phyloP scores from a whole-genome alignment of 148 eudicot genomes.

The Persicaria tinctoria region DNA sequence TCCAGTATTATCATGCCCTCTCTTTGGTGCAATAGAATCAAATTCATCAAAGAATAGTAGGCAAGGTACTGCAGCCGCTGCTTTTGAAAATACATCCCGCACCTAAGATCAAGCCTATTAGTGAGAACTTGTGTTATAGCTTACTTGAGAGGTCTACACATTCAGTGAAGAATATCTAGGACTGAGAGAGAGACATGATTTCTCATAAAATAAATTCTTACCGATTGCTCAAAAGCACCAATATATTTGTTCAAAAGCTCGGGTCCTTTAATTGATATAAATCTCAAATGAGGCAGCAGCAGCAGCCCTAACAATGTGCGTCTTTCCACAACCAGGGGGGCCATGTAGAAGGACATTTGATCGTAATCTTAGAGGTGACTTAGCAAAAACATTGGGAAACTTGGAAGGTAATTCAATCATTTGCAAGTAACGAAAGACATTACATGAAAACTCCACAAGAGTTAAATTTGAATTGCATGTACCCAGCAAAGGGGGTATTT shows the following conservation, averaged over 20 bases:
- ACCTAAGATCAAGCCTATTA: slow-evolving; percentile 43
- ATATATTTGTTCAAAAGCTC: slow-evolving; percentile 94
- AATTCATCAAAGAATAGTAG: slow-evolving; percentile 96
- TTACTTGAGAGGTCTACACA: not conserved
- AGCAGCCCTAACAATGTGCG: slow-evolving; percentile 96
- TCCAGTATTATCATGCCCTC: slow-evolving; percentile 99
- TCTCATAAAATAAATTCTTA: slow-evolving; percentile 29
- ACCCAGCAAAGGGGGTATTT: not conserved
- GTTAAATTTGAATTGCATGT: not conserved
- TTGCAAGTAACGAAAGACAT: slow-evolving; percentile 24
- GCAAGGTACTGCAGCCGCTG: slow-evolving; percentile 98
- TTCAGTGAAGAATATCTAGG: not conserved
- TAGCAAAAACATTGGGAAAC: slow-evolving; percentile 72
- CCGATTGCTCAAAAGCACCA: slow-evolving; percentile 99
- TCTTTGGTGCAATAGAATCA: slow-evolving; percentile 98
- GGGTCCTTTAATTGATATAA: slow-evolving; percentile 93
- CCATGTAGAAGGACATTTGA: slow-evolving; percentile 93
- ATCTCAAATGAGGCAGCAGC: slow-evolving; percentile 93
- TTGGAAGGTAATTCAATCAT: slow-evolving; percentile 96
- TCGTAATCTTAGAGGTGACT: slow-evolving; percentile 79
- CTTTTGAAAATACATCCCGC: slow-evolving; percentile 92
- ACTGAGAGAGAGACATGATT: not conserved
- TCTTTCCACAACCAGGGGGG: slow-evolving; percentile 99
- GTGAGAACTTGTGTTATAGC: not conserved
- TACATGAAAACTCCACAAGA: not conserved